A percentile compares a stretch with the other conserved stretches of the same genome.
phyloP scores from a whole-genome alignment of 192 early-diverging fungal species.

The Mortierella antarctica region DNA sequence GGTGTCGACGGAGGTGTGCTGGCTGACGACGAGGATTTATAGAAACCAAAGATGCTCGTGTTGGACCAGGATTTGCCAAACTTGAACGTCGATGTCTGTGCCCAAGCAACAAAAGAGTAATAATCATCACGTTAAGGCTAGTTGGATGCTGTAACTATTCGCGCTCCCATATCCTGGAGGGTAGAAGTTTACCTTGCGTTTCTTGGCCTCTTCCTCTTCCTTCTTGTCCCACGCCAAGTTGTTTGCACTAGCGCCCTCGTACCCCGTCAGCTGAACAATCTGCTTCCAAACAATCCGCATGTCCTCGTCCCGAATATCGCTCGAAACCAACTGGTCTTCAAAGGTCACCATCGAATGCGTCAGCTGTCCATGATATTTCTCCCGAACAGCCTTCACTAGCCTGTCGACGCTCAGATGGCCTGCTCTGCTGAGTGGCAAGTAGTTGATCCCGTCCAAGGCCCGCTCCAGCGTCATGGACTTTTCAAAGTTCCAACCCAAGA shows the following conservation, averaged over 20 bases:
- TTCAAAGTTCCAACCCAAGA: conserved; percentile 69
- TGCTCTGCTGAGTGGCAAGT: conserved; percentile 29
- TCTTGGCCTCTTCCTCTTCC: conserved; percentile 44
- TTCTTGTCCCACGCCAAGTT: conserved; percentile 12
- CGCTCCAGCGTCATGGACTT: conserved; percentile 40
- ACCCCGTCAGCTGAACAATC: conserved; percentile 32
- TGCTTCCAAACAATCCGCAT: conserved; percentile 40
- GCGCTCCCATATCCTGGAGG: not conserved
- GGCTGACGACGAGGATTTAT: conserved; percentile 21
- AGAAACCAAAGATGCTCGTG: conserved; percentile 49
- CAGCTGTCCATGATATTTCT: conserved; percentile 28
- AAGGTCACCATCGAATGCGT: conserved; percentile 49
- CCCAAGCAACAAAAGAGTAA: not conserved
- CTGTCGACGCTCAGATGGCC: conserved; percentile 21
- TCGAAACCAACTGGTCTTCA: conserved; percentile 44
- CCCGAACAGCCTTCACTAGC: conserved; percentile 27
- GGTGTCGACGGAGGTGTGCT: conserved; percentile 42
- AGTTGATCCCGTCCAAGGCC: conserved; percentile 39
- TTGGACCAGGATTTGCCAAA: conserved; percentile 54
- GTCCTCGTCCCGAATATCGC: conserved; percentile 45
- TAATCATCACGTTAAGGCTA: not conserved
- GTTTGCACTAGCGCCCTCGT: conserved; percentile 18
- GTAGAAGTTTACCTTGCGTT: conserved; percentile 27
- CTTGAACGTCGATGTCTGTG: conserved; percentile 38
- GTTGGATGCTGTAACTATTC: not conserved